Base-by-base conservation (phyloP, 1,139 yeast species). In the Taiozyma sp. region DNA sequence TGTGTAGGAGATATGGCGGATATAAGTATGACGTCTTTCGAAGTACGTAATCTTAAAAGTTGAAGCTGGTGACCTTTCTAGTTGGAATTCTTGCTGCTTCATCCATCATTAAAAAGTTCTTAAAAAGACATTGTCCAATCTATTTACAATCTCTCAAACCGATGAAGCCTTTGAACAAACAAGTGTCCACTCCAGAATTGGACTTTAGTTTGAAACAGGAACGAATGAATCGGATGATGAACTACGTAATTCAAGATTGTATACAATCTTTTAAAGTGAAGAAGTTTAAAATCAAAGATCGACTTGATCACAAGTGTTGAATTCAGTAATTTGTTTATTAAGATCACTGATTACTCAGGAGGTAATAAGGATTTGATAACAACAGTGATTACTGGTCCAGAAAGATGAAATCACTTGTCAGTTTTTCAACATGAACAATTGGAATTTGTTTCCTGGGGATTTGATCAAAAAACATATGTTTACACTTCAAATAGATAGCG, bases 101-200 rank as follows among this genome's bases (percentile, higher is more conserved):
- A 13, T 59, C 63, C 9, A 55, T 58, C 12, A 45, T 54, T 3
- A 59, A 58, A 27, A 53, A 55, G 27, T 58, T 57, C 45, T 43
- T 59, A 28, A 57, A 55, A 22, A 51, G 50, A 28, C 58, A 19
- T 19, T 19, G 19, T 19, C 19, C 19, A 19, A 19, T 54, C 43
- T 58, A 52, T 16, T 36, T 23, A 10, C 40, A 36, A 19, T 36
- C 40, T 16, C 16, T 38, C 24, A 38, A 38, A 8, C 13, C 19
- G 24, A 38, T 38, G 41, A 38, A 38, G 24, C 10, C 24, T 9
- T 16, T 36, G 5, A 16, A 23, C 13, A 23, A 19, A 19, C 41
- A 38, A 12, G 19, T 19, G 10, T 3, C 24, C 6, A 38, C 8
- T 7, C 41, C 41, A 38, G 41, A 19, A 19, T 19, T 36, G 16